Evolutionary conservation across 495 filamentous ascomycete genomes (phyloP).

Genomic region (Penicillium angulare): DNA sequence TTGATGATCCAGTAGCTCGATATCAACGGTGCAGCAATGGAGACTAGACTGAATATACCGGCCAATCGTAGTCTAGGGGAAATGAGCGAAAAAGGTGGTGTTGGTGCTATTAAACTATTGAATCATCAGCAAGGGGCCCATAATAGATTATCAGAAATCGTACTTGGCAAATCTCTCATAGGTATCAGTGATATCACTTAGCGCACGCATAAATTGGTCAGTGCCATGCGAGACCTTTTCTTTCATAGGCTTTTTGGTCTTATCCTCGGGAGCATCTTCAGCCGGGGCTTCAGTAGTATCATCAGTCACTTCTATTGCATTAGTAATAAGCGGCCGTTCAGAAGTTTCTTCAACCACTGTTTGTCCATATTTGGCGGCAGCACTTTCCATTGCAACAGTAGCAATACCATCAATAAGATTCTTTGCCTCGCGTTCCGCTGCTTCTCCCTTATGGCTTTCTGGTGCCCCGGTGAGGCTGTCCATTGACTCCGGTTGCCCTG

Average conservation of each 20-base stretch:
- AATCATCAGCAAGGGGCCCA: slow-evolving; percentile 2
- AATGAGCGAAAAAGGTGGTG: slow-evolving; percentile 68
- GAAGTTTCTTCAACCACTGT: slow-evolving; percentile 43
- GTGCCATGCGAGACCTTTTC: slow-evolving; percentile 74
- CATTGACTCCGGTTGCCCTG: slow-evolving; percentile 71
- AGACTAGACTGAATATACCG: slow-evolving; percentile 53
- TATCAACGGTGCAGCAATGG: slow-evolving; percentile 58
- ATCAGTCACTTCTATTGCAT: slow-evolving; percentile 57
- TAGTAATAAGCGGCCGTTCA: slow-evolving; percentile 51
- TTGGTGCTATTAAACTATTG: slow-evolving; percentile 68
- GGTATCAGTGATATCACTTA: slow-evolving; percentile 71
- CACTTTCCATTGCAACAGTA: slow-evolving; percentile 70
- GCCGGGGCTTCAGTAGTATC: slow-evolving; percentile 59
- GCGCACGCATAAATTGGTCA: slow-evolving; percentile 70
- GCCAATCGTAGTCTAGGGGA: slow-evolving; percentile 63
- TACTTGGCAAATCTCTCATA: slow-evolving; percentile 83
- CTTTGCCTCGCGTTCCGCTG: slow-evolving; percentile 79
- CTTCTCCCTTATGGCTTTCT: slow-evolving; percentile 82
- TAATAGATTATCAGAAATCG: slow-evolving; percentile 14
- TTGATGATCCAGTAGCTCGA: slow-evolving; percentile 77
- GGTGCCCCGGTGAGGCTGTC: slow-evolving; percentile 80
- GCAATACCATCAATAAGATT: slow-evolving; percentile 79
- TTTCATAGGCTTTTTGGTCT: slow-evolving; percentile 82
- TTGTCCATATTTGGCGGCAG: slow-evolving; percentile 68
- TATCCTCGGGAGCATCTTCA: slow-evolving; percentile 61